Conservation (phyloP, 2,329 filamentous ascomycete species). For the Cercospora sesami region DNA sequence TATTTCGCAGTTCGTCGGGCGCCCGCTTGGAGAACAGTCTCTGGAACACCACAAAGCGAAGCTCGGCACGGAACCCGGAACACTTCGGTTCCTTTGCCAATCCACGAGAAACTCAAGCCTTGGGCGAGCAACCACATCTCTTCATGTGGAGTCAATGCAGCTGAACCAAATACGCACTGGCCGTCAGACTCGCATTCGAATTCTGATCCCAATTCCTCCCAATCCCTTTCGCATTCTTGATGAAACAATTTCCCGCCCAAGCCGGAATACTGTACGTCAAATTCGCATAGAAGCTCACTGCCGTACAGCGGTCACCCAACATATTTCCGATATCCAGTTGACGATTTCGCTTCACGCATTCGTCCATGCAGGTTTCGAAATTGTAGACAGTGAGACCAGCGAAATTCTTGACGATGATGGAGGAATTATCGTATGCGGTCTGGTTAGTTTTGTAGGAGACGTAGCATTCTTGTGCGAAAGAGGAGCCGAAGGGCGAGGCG, state of each 20-base stretch:
- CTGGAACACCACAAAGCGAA: not conserved
- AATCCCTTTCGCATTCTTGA: constrained; percentile 16
- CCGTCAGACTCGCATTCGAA: constrained; percentile 15
- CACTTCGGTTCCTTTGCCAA: not conserved
- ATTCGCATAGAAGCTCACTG: constrained; percentile 17
- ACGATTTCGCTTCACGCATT: constrained; percentile 14
- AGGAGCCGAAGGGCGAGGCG: constrained; percentile 14
- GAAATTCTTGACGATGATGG: constrained; percentile 16
- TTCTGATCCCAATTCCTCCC: constrained; percentile 17
- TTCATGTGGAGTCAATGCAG: not conserved
- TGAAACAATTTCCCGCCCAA: constrained; percentile 17
- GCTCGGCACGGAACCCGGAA: not conserved
- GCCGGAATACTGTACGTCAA: constrained; percentile 14
- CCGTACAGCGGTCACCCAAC: constrained; percentile 7
- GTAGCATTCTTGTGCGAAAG: constrained; percentile 16
- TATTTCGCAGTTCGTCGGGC: not conserved
- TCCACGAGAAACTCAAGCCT: not conserved
- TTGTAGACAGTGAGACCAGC: constrained; percentile 14
- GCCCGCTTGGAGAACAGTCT: not conserved
- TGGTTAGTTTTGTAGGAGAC: constrained; percentile 18
- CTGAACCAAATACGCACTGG: constrained; percentile 9
- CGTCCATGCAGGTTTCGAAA: constrained; percentile 16
- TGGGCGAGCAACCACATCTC: not conserved
- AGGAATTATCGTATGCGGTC: constrained; percentile 16
- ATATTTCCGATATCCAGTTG: constrained; percentile 15